phyloP scores from a whole-genome alignment of 345 rosid species.

The Ceriops tagal region DNA sequence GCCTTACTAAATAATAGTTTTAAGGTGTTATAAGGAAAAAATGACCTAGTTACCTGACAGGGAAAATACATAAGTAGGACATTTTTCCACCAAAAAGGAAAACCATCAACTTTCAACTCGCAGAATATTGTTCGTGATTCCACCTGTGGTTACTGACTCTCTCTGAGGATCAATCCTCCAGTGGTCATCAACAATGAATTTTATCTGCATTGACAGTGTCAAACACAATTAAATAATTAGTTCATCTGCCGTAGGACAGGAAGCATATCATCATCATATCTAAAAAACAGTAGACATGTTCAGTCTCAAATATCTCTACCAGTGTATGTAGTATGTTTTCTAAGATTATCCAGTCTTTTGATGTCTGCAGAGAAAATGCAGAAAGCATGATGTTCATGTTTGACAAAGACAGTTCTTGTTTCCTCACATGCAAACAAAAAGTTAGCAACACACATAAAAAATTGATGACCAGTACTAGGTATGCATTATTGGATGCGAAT shows the following conservation, averaged over 20 bases:
- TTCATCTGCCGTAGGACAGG: not conserved
- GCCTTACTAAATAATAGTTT: not conserved
- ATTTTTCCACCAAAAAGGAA: slow-evolving; percentile 2
- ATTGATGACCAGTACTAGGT: no score
- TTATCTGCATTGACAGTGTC: slow-evolving; percentile 45
- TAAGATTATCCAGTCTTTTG: not conserved
- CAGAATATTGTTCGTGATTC: slow-evolving; percentile 72
- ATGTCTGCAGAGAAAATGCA: no score
- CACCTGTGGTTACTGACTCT: slow-evolving; percentile 51
- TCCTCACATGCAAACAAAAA: no score
- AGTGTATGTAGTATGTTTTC: not conserved
- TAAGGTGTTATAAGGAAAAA: not conserved
- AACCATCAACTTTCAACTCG: slow-evolving; percentile 44
- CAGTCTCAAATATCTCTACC: not conserved
- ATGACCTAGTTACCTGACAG: slow-evolving; percentile 9
- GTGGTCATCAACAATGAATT: slow-evolving; percentile 79
- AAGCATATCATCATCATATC: no score
- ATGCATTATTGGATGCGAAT: no score
- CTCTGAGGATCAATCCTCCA: slow-evolving; percentile 67
- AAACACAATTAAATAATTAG: not conserved
- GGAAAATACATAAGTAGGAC: not conserved
- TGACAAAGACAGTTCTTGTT: no score
- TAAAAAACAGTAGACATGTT: no score
- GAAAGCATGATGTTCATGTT: no score
- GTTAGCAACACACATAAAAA: no score